Percentiles rank a stretch among this genome's conserved stretches.
These are phyloP conservation scores for Pezicula radicicola DNA, from an alignment of 2,329 filamentous ascomycete species.

Conservation along the genomic window DNA sequence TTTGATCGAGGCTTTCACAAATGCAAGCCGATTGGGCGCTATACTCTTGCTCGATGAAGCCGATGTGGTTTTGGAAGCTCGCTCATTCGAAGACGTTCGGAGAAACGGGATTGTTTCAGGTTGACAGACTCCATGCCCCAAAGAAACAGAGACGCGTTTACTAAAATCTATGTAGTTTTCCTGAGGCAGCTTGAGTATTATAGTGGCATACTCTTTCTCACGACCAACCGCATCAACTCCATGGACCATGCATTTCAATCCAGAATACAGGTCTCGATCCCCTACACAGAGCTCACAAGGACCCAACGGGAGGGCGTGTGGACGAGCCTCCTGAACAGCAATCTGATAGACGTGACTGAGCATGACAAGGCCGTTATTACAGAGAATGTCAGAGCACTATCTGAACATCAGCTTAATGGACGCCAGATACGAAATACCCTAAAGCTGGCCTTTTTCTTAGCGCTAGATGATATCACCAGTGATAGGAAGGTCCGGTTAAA, in stretches of 20 bases:
- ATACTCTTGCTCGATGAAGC: constrained; percentile 7
- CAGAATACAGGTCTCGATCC: constrained; percentile 22
- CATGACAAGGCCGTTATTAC: neutral
- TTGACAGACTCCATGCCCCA: too few relatives aligned
- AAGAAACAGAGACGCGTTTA: neutral
- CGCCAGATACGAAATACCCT: neutral
- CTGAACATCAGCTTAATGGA: neutral
- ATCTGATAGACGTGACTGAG: neutral
- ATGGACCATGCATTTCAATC: constrained; percentile 27
- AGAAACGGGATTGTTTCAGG: constrained; percentile 5
- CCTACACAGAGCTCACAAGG: neutral
- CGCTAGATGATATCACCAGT: too few relatives aligned
- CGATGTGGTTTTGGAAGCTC: constrained; percentile 3
- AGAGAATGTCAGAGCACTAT: neutral
- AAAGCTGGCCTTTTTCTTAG: too few relatives aligned
- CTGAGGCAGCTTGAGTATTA: constrained; percentile 30
- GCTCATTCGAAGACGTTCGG: constrained; percentile 2
- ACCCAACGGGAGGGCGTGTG: neutral
- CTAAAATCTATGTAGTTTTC: constrained; percentile 18
- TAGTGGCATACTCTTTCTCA: constrained; percentile 32
- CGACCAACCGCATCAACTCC: constrained; percentile 23
- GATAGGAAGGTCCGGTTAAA: too few relatives aligned
- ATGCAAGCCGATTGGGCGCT: neutral
- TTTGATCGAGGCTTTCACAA: too few relatives aligned
- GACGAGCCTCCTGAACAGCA: neutral